Evolutionary conservation across 108 stramenopile genomes (phyloP).

Genomic region (Phaeodactylum tricornutum): DNA sequence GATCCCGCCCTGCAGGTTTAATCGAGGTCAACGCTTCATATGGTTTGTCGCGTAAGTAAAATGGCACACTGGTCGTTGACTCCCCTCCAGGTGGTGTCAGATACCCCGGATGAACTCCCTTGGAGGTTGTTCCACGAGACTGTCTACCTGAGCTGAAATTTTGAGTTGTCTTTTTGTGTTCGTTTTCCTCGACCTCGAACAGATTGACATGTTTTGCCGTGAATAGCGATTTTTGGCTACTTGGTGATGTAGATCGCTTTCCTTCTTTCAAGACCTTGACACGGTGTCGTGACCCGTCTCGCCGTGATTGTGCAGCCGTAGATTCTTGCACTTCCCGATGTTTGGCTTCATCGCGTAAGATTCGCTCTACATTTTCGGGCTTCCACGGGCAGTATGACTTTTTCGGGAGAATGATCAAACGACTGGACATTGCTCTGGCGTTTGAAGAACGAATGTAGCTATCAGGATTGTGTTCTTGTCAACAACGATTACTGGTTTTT

Average conservation of each 20-base stretch:
- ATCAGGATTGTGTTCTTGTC: too few species aligned
- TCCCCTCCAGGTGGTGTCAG: too few species aligned
- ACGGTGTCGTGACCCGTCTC: conserved; percentile 12
- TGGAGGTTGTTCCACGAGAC: too few species aligned
- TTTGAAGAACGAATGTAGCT: too few species aligned
- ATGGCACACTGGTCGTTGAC: too few species aligned
- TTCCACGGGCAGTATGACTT: conserved; percentile 90
- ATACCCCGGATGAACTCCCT: too few species aligned
- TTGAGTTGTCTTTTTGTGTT: too few species aligned
- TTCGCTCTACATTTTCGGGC: conserved; percentile 76
- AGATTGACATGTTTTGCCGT: conserved; percentile 33
- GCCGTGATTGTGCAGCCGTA: conserved; percentile 12
- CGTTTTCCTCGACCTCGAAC: conserved; percentile 32
- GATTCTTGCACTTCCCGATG: conserved; percentile 35
- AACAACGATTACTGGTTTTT: too few species aligned
- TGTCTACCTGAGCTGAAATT: too few species aligned
- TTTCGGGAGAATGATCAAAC: conserved; percentile 80
- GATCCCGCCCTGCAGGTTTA: too few species aligned
- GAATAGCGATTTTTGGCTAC: background rate
- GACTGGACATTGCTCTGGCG: conserved; percentile 91
- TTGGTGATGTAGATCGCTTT: background rate
- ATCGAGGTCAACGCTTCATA: too few species aligned
- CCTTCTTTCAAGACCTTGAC: conserved; percentile 1
- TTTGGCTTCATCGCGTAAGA: conserved; percentile 67
- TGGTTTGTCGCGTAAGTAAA: too few species aligned